Evolutionary conservation across 2,329 filamentous ascomycete genomes (phyloP), one percentile per base, ranked within the genome.

Genomic region (Cytospora leucostoma): DNA sequence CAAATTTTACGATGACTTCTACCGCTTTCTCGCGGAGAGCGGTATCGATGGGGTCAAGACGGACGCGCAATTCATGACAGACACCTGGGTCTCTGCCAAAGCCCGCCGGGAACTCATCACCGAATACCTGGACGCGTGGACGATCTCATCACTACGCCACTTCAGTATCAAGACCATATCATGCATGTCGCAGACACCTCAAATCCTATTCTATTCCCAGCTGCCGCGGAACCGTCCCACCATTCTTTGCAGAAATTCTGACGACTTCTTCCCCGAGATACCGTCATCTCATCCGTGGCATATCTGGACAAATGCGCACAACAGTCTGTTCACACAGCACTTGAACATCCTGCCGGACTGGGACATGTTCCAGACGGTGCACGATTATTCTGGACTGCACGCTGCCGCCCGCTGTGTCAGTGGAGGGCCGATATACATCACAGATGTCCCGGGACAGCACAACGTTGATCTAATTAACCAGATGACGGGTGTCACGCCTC

Each of bases 401-500:
- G 95, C 92, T 5, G 94, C 95, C 1, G 93, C 93, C 2, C 85
- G 95, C 54, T 96, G 92, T 74, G 81, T 99, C 11, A 93, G 89
- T 55, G 95, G 95, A 10, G 95, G 95, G 0, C 95, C 94, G 0
- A 89, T 99, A 49, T 97, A 96, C 70, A 93, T 99, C 73, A 98
- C 94, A 0, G 95, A 99, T 74, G 84, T 87, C 0, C 94, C 94
- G 0, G 93, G 92, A 0, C 78, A 91, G 65, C 92, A 98, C 74
- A 84, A 97, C 70, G 71, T 93, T 35, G 76, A 82, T 7, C 76
- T 99, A 17, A 90, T 99, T 65, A 76, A 82, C 34, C 88, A 96
- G 73, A 93, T 98, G 83, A 93, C 90, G 0, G 93, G 90, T 0
- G 79, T 82, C 12, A 95, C 91, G 0, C 80, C 87, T 0, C 80